Conservation (phyloP, 2,329 filamentous ascomycete species). For the Talaromyces piceae region DNA sequence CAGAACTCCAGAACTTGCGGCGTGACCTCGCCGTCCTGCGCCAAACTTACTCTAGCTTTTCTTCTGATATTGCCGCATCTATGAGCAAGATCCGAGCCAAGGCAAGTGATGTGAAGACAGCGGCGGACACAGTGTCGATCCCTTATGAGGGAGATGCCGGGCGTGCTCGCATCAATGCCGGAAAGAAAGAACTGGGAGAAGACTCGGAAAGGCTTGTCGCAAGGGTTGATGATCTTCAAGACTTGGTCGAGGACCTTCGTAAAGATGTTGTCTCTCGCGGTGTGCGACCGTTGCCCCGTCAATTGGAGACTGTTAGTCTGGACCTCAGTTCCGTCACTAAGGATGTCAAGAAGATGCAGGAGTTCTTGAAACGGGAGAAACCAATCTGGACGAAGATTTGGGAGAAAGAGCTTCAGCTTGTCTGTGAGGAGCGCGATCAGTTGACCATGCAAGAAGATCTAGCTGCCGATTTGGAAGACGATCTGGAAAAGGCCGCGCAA, state of each 20-base stretch:
- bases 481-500: slow-evolving; percentile 87
- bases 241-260: slow-evolving; percentile 89
- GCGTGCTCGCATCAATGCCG: slow-evolving; percentile 73
- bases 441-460: slow-evolving; percentile 95
- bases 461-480: slow-evolving; percentile 82
- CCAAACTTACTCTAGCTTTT: slow-evolving; percentile 88
- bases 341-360: slow-evolving; percentile 89
- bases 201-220: slow-evolving; percentile 88
- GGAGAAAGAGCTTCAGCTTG: slow-evolving; percentile 93
- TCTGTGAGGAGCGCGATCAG: slow-evolving; percentile 91
- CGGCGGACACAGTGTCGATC: slow-evolving; percentile 63
- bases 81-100: slow-evolving; percentile 80
- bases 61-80: slow-evolving; percentile 76
- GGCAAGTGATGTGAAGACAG: slow-evolving; percentile 70
- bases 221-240: slow-evolving; percentile 94
- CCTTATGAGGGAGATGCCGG: slow-evolving; percentile 70
- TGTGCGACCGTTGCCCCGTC: slow-evolving; percentile 80
- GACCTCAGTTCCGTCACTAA: slow-evolving; percentile 75
- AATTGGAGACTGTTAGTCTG: slow-evolving; percentile 81
- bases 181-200: slow-evolving; percentile 76
- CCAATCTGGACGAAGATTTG: slow-evolving; percentile 98
- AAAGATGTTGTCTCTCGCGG: slow-evolving; percentile 94
- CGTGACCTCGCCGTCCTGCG: slow-evolving; percentile 85
- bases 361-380: slow-evolving; percentile 84
- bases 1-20: slow-evolving; percentile 72